These are phyloP conservation scores for Colletotrichum siamense DNA, from an alignment of 2,329 filamentous ascomycete species.

Conservation along the genomic window DNA sequence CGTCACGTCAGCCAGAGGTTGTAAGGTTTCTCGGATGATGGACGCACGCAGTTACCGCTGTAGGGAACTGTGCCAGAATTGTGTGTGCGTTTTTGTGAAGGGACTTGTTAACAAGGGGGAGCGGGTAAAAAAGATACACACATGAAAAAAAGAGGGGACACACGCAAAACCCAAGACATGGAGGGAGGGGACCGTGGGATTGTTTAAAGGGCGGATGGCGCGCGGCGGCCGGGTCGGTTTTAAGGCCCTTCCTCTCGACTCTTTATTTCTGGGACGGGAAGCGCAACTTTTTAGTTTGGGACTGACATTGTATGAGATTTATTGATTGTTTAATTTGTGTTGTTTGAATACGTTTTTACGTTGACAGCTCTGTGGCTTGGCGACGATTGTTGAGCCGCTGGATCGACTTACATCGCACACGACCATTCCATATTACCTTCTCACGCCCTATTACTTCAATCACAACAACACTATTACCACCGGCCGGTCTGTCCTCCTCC, in stretches of 20 bases:
- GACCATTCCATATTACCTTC: neutral
- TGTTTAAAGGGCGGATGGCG: slow-evolving; percentile 14
- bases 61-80: neutral
- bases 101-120: neutral
- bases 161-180: neutral
- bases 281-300: neutral
- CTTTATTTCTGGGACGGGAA: neutral
- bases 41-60: neutral
- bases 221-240: neutral
- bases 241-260: neutral
- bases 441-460: neutral
- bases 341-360: slow-evolving; percentile 15
- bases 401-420: slow-evolving; percentile 15
- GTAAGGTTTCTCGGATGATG: slow-evolving; percentile 7
- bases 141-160: neutral
- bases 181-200: neutral
- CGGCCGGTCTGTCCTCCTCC: neutral
- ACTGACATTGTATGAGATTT: slow-evolving; percentile 4
- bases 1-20: slow-evolving; percentile 11
- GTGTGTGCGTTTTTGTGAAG: neutral
- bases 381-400: slow-evolving; percentile 15
- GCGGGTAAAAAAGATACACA: neutral
- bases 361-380: slow-evolving; percentile 6
- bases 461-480: neutral
- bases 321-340: slow-evolving; percentile 17